Percentiles rank a stretch among this genome's conserved stretches.
These are phyloP conservation scores for Thermoascus crustaceus DNA, from an alignment of 2,329 filamentous ascomycete genomes.

Conservation along the genomic window DNA sequence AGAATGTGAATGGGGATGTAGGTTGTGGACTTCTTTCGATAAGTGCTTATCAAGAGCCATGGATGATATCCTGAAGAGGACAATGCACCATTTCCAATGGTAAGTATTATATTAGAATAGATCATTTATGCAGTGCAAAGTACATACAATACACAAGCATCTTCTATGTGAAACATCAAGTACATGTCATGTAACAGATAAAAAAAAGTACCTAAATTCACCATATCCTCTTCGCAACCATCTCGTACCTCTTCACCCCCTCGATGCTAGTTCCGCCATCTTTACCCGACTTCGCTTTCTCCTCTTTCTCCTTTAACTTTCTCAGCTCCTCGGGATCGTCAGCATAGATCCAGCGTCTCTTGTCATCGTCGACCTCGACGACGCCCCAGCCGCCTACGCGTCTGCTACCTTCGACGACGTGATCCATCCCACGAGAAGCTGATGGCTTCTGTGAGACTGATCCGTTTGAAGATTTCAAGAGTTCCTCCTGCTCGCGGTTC, in stretches of 20 bases:
- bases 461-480: constrained; percentile 5
- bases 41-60: no score
- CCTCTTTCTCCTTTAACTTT: constrained; percentile 55
- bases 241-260: constrained; percentile 73
- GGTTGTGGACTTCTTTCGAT: no score
- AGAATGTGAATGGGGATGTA: no score
- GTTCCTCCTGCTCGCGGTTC: constrained; percentile 46
- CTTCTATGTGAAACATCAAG: background rate
- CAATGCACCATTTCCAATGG: no score
- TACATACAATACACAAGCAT: no score
- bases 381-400: constrained; percentile 74
- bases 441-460: constrained; percentile 4
- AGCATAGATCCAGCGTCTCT: constrained; percentile 74
- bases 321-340: constrained; percentile 68
- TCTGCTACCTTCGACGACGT: constrained; percentile 62
- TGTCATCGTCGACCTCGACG: constrained; percentile 82
- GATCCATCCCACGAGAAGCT: constrained; percentile 32
- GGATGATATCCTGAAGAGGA: no score
- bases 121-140: no score
- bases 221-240: constrained; percentile 97
- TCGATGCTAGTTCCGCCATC: constrained; percentile 54
- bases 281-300: constrained; percentile 50
- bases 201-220: constrained; percentile 39
- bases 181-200: background rate
- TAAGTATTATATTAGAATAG: no score